Evolutionary conservation across 1,284 basidiomycete genomes (phyloP).

Genomic region (Ceratobasidium sp.): DNA sequence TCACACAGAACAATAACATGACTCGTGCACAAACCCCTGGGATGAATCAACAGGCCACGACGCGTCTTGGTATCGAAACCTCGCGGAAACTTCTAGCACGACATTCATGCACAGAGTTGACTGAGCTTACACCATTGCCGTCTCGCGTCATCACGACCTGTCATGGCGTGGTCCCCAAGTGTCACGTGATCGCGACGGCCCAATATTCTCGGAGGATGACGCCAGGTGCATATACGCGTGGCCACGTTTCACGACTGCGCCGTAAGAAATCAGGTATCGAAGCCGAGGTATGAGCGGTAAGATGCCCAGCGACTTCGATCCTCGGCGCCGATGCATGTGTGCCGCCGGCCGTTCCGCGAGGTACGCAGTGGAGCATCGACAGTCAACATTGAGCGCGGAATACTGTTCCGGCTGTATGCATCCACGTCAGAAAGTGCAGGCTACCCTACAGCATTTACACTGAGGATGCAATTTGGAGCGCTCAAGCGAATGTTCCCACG

Average conservation of each 20-base stretch:
- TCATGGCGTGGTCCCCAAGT: not conserved
- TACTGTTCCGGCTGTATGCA: not conserved
- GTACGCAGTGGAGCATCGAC: too few species aligned
- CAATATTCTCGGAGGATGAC: not conserved
- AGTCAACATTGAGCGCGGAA: not conserved
- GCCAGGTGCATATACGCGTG: slow-evolving; percentile 32
- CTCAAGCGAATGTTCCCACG: not conserved
- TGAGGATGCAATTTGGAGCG: not conserved
- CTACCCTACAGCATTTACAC: not conserved
- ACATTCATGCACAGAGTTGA: slow-evolving; percentile 4
- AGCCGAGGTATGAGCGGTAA: not conserved
- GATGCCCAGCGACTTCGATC: not conserved
- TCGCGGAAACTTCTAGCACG: not conserved
- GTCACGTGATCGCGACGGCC: slow-evolving; percentile 32
- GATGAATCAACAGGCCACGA: not conserved
- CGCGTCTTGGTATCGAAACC: too few species aligned
- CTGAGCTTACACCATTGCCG: slow-evolving; percentile 15
- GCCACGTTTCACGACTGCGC: slow-evolving; percentile 34
- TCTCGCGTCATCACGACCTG: slow-evolving; percentile 28
- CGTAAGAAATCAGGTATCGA: not conserved
- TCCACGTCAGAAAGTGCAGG: not conserved
- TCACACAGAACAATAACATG: slow-evolving; percentile 14
- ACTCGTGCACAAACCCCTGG: slow-evolving; percentile 3
- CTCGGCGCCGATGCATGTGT: not conserved
- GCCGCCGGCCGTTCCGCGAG: too few species aligned